phyloP scores from a whole-genome alignment of 2,329 filamentous ascomycete species.

The Penicillium olsonii region DNA sequence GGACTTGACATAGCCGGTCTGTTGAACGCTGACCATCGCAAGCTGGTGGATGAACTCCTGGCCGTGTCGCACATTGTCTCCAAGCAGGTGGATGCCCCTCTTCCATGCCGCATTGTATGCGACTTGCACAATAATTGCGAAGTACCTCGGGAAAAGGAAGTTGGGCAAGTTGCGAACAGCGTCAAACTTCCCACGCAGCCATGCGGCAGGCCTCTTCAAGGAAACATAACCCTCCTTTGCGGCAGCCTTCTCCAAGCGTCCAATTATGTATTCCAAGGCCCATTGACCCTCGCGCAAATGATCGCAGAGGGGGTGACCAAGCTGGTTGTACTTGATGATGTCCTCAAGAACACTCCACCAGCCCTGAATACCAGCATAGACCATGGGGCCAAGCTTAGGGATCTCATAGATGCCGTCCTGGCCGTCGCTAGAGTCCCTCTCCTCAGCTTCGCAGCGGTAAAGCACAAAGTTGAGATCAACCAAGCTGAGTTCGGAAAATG shows the following conservation, averaged over 20 bases:
- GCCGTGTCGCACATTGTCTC: slow-evolving; percentile 71
- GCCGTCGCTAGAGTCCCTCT: slow-evolving; percentile 74
- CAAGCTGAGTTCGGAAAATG: slow-evolving; percentile 73
- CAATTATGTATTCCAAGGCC: slow-evolving; percentile 85
- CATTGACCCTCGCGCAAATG: slow-evolving; percentile 89
- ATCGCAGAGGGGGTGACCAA: slow-evolving; percentile 90
- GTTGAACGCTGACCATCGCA: slow-evolving; percentile 87
- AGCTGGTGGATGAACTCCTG: slow-evolving; percentile 88
- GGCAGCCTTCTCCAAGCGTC: slow-evolving; percentile 72
- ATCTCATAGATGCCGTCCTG: slow-evolving; percentile 87
- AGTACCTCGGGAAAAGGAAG: slow-evolving; percentile 90
- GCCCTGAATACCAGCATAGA: slow-evolving; percentile 96
- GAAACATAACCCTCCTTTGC: slow-evolving; percentile 62
- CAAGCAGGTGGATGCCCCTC: slow-evolving; percentile 76
- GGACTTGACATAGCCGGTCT: slow-evolving; percentile 85
- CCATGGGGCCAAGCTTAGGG: slow-evolving; percentile 77
- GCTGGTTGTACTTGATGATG: slow-evolving; percentile 83
- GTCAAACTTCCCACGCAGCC: slow-evolving; percentile 83
- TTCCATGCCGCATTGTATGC: slow-evolving; percentile 84
- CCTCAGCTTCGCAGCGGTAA: slow-evolving; percentile 90
- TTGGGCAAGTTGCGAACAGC: slow-evolving; percentile 81
- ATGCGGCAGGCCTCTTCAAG: slow-evolving; percentile 67
- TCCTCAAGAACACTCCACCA: slow-evolving; percentile 93
- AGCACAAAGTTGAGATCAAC: slow-evolving; percentile 88
- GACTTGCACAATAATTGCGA: slow-evolving; percentile 83